Evolutionary conservation across 2,329 filamentous ascomycete genomes (phyloP), one percentile per base, ranked within the genome.

Genomic region (Botryotinia narcissicola): DNA sequence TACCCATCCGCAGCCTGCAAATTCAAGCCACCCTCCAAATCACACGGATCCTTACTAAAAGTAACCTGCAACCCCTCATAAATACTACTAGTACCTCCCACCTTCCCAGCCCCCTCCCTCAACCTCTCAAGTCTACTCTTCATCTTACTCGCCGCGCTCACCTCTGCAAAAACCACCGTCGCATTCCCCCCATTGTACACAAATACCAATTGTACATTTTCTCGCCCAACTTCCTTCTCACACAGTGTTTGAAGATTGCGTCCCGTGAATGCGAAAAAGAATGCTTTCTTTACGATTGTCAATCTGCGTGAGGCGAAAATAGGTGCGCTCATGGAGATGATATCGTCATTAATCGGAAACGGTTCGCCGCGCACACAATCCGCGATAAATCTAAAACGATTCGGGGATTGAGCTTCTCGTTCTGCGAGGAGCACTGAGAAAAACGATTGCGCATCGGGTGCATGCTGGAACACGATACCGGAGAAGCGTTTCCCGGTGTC

Each of bases 161-260:
- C 80, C 70, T 79, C 77, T 0, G 79, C 71, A 66, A 81, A 80
- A 3, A 80, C 75, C 20, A 81, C 75, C 1, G 80, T 81, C 0
- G 80, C 80, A 68, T 81, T 81, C 0, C 80, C 80, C 32, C 77
- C 77, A 70, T 81, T 81, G 67, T 81, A 81, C 32, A 81, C 73
- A 42, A 72, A 73, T 2, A 74, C 57, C 63, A 77, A 61, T 67
- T 80, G 78, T 9, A 81, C 73, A 32, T 75, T 73, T 3, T 80
- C 77, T 32, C 51, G 70, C 5, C 76, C 76, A 5, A 78, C 79
- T 20, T 76, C 44, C 44, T 77, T 79, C 48, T 77, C 74, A 37
- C 78, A 80, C 1, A 80, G 62, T 6, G 67, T 67, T 54, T 54
- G 74, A 12, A 81, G 32, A 46, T 78, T 72, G 14, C 73, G 54